A percentile compares a stretch with the other conserved stretches of the same genome.
These are phyloP conservation scores for Salvia sclarea DNA, from an alignment of 305 asterid genomes.

Conservation along the genomic window DNA sequence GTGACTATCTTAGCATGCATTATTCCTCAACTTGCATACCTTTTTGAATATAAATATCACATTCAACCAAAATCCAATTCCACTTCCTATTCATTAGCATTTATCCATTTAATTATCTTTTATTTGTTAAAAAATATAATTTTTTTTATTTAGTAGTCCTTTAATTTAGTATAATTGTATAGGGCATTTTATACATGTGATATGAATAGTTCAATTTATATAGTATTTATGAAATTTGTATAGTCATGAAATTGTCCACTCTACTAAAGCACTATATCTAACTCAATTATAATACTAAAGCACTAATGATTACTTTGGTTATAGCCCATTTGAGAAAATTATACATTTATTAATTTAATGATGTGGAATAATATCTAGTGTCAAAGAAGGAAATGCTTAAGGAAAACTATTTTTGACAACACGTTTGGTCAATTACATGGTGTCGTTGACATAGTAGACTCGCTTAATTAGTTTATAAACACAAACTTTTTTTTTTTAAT, in stretches of 20 bases:
- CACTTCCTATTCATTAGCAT: neutral
- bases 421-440: slow-evolving; percentile 38
- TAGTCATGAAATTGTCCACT: neutral
- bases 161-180: too few relatives aligned
- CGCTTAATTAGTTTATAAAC: neutral
- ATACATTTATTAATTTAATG: neutral
- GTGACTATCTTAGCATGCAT: slow-evolving; percentile 29
- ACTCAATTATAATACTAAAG: slow-evolving; percentile 4
- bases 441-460: slow-evolving; percentile 32
- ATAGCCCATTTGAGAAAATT: neutral
- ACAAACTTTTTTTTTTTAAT: neutral
- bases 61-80: slow-evolving; percentile 22
- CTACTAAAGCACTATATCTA: too few relatives aligned
- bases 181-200: too few relatives aligned
- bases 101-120: neutral
- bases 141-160: neutral
- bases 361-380: slow-evolving; percentile 11
- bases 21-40: slow-evolving; percentile 33
- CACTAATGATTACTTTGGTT: slow-evolving; percentile 7
- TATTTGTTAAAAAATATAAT: neutral
- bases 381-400: slow-evolving; percentile 10
- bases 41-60: neutral
- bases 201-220: too few relatives aligned
- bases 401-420: slow-evolving; percentile 30
- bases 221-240: neutral